These are phyloP conservation scores for Pezicula radicicola DNA, from an alignment of 2,329 filamentous ascomycete species.

Conservation along the genomic window DNA sequence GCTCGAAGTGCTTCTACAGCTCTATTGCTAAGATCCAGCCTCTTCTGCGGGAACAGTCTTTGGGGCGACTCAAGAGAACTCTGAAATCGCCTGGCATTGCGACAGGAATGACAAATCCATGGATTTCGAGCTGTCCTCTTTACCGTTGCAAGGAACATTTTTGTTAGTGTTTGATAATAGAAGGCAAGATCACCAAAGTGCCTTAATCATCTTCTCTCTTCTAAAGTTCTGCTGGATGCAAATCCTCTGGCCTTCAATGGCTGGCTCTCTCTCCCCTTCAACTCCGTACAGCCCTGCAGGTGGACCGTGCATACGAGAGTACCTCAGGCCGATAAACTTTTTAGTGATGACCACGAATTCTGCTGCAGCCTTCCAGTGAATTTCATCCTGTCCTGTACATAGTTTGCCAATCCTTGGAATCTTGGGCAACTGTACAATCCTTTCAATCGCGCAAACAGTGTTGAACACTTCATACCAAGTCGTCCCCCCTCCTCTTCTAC, in stretches of 20 bases:
- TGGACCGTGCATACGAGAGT: background rate
- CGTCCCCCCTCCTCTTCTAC: background rate
- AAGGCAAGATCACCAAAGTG: background rate
- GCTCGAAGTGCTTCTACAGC: conserved; percentile 32
- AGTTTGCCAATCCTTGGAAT: background rate
- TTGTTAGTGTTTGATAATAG: conserved; percentile 8
- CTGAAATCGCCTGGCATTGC: background rate
- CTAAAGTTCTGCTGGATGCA: too few species aligned
- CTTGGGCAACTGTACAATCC: background rate
- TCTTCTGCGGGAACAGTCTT: background rate
- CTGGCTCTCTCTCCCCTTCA: background rate
- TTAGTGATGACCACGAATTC: background rate
- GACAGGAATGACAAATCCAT: conserved; percentile 24
- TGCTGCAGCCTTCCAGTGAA: background rate
- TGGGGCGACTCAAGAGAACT: background rate
- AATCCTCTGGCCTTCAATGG: background rate
- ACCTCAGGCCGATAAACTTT: background rate
- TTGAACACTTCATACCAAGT: background rate
- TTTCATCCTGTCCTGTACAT: background rate
- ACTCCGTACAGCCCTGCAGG: background rate
- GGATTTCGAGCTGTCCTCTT: conserved; percentile 8
- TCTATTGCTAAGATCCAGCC: conserved; percentile 7
- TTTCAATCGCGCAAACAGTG: background rate
- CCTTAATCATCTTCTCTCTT: background rate
- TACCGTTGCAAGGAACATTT: conserved; percentile 12